Evolutionary conservation across 2,329 filamentous ascomycete genomes (phyloP), one percentile per base, ranked within the genome.

Genomic region (Cordyceps sp.): DNA sequence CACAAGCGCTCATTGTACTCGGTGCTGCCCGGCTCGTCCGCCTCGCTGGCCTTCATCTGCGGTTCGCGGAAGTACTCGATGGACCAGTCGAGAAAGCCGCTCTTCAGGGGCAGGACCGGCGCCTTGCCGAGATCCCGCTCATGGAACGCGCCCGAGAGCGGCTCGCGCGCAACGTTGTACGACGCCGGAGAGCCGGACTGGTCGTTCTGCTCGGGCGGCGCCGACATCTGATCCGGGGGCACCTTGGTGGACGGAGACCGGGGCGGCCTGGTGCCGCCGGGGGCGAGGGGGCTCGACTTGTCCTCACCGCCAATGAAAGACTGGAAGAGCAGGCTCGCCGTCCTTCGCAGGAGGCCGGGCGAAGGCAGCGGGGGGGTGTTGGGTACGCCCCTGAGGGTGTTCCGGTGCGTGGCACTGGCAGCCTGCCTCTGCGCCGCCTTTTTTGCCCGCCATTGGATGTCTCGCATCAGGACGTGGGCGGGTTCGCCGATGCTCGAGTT

Each of bases 51-150:
- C 49, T 90, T 92, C 90, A 98, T 96, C 55, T 98, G 90, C 21
- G 90, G 90, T 53, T 96, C 86, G 20, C 86, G 82, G 65, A 96
- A 98, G 52, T 98, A 96, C 53, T 88, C 88, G 28, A 90, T 85
- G 4, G 86, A 93, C 86, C 88, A 98, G 40, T 93, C 83, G 39
- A 93, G 66, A 53, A 96, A 93, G 8, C 69, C 76, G 50, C 85
- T 93, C 37, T 69, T 69, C 14, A 98, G 54, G 2, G 90, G 90
- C 19, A 96, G 66, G 10, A 53, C 55, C 2, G 81, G 78, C 9
- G 61, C 44, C 33, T 71, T 60, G 1, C 65, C 61, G 20, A 71
- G 50, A 37, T 75, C 66, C 36, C 77, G 70, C 31, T 72, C 61
- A 39, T 71, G 59, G 46, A 80, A 93, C 1, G 75, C 71, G 10